phyloP scores from a whole-genome alignment of 2,329 filamentous ascomycete species.

The Trichoderma harzianum region DNA sequence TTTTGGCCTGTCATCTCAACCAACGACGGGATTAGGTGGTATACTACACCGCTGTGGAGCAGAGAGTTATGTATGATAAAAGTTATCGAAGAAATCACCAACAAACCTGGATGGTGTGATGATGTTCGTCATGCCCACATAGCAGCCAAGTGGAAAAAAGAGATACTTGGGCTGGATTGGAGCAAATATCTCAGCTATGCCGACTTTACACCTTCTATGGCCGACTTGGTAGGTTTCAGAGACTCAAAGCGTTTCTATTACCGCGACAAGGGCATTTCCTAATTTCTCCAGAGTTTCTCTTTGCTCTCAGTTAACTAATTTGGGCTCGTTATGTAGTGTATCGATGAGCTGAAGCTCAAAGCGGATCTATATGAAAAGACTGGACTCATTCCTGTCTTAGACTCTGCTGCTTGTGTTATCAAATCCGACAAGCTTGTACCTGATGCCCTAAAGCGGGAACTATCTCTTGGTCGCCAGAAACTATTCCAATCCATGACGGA shows the following conservation, averaged over 20 bases:
- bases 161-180: neutral
- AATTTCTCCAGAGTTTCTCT: no score
- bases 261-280: no score
- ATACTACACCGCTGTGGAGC: neutral
- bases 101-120: fast-evolving
- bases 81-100: neutral
- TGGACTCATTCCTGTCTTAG: neutral
- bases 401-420: neutral
- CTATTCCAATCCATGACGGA: neutral
- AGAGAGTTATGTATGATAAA: neutral
- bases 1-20: no score
- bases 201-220: neutral
- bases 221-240: neutral
- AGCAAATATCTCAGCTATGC: fast-evolving
- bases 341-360: neutral
- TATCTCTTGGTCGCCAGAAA: neutral
- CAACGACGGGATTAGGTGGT: no score
- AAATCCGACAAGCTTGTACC: neutral
- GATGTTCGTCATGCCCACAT: neutral
- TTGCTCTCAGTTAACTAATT: neutral
- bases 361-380: neutral
- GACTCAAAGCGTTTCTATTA: no score
- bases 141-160: neutral
- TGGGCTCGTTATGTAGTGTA: neutral
- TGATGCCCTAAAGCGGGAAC: neutral